phyloP scores from a whole-genome alignment of 768 basidiomycete species.

The Tricholoma saponaceum region DNA sequence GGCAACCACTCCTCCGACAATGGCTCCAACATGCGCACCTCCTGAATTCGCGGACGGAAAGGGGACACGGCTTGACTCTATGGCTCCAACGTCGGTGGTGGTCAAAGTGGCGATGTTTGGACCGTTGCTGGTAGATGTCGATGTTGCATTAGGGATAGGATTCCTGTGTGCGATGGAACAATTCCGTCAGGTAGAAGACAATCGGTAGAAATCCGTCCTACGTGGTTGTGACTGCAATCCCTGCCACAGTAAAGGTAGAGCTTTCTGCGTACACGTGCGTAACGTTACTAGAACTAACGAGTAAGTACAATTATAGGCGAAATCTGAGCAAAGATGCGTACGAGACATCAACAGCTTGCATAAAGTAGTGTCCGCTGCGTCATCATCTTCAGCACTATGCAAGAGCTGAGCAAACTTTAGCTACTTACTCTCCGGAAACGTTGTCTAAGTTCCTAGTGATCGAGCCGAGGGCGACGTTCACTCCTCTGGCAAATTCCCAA shows the following conservation, averaged over 20 bases:
- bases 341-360: constrained; percentile 1
- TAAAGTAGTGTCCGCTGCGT: constrained; percentile 1
- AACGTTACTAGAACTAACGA: neutral
- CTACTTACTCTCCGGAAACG: neutral
- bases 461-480: neutral
- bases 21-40: neutral
- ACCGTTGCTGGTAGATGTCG: neutral
- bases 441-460: neutral
- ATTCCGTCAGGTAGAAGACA: neutral
- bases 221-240: constrained; percentile 5
- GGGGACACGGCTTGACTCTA: neutral
- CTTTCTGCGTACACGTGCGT: neutral
- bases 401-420: neutral
- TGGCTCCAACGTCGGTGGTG: no score
- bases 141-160: neutral
- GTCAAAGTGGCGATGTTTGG: no score
- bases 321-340: neutral
- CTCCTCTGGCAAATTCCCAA: constrained; percentile 7
- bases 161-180: neutral
- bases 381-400: neutral
- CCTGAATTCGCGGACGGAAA: neutral
- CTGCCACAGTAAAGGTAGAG: constrained; percentile 1
- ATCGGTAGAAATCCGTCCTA: neutral
- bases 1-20: neutral
- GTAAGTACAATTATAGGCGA: neutral